Evolutionary conservation across 2,329 filamentous ascomycete species (phyloP).

Genomic region (Ophiostoma australiae): DNA sequence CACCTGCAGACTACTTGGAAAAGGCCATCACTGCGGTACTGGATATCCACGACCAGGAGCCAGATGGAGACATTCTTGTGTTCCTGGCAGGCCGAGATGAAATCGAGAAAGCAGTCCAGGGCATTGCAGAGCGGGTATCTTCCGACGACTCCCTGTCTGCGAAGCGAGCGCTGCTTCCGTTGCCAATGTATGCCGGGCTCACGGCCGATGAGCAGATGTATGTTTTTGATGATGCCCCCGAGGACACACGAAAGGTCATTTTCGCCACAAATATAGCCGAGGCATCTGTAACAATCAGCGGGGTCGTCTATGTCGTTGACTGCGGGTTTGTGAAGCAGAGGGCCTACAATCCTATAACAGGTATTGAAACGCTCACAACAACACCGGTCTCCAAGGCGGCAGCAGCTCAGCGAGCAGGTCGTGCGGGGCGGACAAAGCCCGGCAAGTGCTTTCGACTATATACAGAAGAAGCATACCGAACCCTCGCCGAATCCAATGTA

Average conservation of each 20-base stretch:
- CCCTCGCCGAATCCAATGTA: slow-evolving; percentile 65
- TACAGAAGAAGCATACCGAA: slow-evolving; percentile 64
- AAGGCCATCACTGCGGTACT: slow-evolving; percentile 77
- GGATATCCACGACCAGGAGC: slow-evolving; percentile 77
- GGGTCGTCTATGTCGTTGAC: slow-evolving; percentile 87
- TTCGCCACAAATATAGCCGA: slow-evolving; percentile 95
- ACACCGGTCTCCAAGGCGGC: slow-evolving; percentile 84
- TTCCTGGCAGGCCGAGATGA: slow-evolving; percentile 92
- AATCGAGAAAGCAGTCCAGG: slow-evolving; percentile 77
- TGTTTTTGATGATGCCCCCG: slow-evolving; percentile 78
- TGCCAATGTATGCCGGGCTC: slow-evolving; percentile 86
- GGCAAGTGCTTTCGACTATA: slow-evolving; percentile 95
- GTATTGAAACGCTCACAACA: slow-evolving; percentile 81
- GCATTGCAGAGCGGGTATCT: slow-evolving; percentile 66
- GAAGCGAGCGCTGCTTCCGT: slow-evolving; percentile 51
- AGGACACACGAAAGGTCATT: slow-evolving; percentile 83
- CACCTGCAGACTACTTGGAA: slow-evolving; percentile 82
- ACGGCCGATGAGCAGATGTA: slow-evolving; percentile 91
- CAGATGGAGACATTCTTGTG: slow-evolving; percentile 79
- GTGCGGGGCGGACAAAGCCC: slow-evolving; percentile 80
- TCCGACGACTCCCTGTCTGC: slow-evolving; percentile 51
- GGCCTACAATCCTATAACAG: slow-evolving; percentile 75
- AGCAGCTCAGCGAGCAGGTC: slow-evolving; percentile 83
- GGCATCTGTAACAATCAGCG: slow-evolving; percentile 89
- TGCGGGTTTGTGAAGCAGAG: slow-evolving; percentile 86